Conservation (phyloP, 306 rosid species). For the Dicorynia guianensis region DNA sequence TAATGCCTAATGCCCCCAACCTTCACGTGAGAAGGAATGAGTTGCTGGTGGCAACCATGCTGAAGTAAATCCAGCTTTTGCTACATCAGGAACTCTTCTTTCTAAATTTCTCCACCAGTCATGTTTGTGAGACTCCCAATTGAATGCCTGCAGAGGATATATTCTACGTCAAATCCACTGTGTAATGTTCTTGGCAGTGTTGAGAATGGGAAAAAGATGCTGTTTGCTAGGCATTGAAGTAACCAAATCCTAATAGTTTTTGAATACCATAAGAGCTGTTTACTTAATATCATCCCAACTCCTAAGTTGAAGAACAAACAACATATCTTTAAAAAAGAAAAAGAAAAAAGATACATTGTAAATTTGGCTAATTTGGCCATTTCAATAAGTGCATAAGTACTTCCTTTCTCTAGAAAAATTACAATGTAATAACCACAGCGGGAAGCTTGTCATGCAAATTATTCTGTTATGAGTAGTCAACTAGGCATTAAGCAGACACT, state of each 20-base stretch:
- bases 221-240: conserved; percentile 4
- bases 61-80: conserved; percentile 83
- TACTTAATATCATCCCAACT: background rate
- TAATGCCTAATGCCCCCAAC: conserved; percentile 47
- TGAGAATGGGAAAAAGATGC: conserved; percentile 12
- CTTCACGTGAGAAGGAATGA: conserved; percentile 80
- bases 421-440: background rate
- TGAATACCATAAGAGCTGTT: background rate
- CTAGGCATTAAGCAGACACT: background rate
- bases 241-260: conserved; percentile 19
- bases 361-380: background rate
- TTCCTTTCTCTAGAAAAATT: too few relatives aligned
- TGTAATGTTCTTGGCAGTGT: conserved; percentile 7
- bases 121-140: conserved; percentile 89
- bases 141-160: conserved; percentile 70
- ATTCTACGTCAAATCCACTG: conserved; percentile 21
- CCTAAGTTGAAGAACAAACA: background rate
- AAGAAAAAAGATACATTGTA: background rate
- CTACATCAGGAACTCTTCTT: conserved; percentile 72
- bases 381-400: background rate
- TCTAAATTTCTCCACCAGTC: conserved; percentile 86
- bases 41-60: conserved; percentile 95
- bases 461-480: conserved; percentile 1
- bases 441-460: background rate
- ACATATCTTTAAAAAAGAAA: background rate